These are phyloP conservation scores for Aspergillus fijiensis DNA, from an alignment of 2,329 filamentous ascomycete species.

Conservation along the genomic window DNA sequence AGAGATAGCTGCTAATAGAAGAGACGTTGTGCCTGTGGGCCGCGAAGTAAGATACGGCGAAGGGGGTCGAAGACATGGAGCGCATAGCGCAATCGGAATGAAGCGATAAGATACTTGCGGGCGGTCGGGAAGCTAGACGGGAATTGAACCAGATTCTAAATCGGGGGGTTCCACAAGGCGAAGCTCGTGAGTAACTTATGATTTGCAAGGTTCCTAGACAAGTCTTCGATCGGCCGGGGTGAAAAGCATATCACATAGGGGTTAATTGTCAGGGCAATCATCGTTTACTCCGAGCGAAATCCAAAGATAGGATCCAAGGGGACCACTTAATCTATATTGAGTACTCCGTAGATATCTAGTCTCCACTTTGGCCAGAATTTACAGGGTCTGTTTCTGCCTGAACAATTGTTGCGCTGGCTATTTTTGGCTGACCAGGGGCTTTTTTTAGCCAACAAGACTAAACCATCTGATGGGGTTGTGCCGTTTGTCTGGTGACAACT, in stretches of 20 bases:
- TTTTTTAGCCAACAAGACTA: neutral
- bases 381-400: conserved; percentile 10
- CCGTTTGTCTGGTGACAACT: neutral
- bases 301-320: neutral
- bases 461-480: neutral
- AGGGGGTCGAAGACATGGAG: neutral
- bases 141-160: neutral
- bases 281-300: neutral
- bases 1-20: too few species aligned
- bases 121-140: neutral
- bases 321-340: neutral
- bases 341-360: neutral
- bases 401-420: neutral
- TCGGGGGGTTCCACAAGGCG: neutral
- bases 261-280: neutral
- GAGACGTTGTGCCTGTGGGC: too few species aligned
- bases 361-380: conserved; percentile 2
- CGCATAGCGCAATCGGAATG: neutral
- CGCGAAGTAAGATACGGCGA: too few species aligned
- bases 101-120: neutral
- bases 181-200: neutral
- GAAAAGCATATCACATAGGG: neutral
- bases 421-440: neutral
- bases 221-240: neutral
- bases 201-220: neutral